phyloP scores from a whole-genome alignment of 176 grass and related monocot species.

The Calamus simplicifolius region DNA sequence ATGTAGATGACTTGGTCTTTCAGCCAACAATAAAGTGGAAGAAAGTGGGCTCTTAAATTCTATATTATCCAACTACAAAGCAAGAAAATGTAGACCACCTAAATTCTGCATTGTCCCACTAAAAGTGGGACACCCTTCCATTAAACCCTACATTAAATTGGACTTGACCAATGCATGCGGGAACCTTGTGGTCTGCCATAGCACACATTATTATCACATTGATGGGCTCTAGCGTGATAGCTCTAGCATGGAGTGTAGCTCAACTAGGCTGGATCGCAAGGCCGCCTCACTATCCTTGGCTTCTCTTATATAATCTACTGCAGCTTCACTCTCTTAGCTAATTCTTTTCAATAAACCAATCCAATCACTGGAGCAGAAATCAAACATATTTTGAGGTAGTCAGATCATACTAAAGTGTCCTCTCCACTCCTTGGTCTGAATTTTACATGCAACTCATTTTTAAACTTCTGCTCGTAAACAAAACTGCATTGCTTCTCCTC shows the following conservation, averaged over 20 bases:
- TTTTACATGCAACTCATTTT: no score
- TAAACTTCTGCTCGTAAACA: no score
- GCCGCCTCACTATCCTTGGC: conserved; percentile 1
- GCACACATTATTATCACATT: conserved; percentile 23
- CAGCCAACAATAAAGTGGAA: no score
- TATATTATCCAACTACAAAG: no score
- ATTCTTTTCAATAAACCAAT: conserved; percentile 15
- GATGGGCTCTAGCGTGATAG: conserved; percentile 22
- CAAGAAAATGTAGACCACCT: no score
- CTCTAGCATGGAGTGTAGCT: conserved; percentile 25
- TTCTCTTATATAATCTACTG: conserved; percentile 8
- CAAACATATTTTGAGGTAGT: conserved; percentile 18
- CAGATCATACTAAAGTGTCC: background rate
- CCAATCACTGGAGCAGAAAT: conserved; percentile 10
- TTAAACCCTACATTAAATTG: background rate
- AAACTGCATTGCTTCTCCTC: background rate
- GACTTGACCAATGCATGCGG: conserved; percentile 1
- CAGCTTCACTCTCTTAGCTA: conserved; percentile 2
- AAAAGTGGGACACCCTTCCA: no score
- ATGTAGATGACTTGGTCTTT: no score
- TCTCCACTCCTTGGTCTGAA: no score
- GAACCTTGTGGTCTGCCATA: conserved; percentile 23
- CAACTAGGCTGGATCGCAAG: conserved; percentile 23
- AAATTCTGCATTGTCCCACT: no score
- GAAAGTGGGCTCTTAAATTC: no score